These are phyloP conservation scores for Conoideocrella luteorostrata DNA, from an alignment of 2,329 filamentous ascomycete genomes.

Conservation along the genomic window DNA sequence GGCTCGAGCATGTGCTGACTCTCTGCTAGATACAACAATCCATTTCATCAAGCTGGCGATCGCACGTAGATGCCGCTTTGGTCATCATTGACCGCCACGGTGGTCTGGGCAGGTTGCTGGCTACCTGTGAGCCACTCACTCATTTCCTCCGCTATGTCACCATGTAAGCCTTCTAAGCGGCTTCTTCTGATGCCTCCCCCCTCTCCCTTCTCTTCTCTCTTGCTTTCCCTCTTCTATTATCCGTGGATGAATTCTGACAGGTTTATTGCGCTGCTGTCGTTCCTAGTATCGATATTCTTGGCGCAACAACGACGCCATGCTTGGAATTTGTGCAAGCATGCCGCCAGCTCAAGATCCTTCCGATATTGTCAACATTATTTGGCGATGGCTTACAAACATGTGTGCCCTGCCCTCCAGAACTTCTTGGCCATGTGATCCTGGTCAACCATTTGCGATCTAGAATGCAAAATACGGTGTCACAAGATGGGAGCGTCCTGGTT, in stretches of 20 bases:
- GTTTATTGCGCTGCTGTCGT: not conserved
- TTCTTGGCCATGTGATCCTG: slow-evolving; percentile 15
- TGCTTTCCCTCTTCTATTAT: slow-evolving; percentile 2
- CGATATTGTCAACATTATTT: slow-evolving; percentile 12
- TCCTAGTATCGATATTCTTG: slow-evolving; percentile 14
- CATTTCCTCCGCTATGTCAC: slow-evolving; percentile 11
- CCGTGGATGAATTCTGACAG: not conserved
- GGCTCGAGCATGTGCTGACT: no score
- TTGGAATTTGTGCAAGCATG: slow-evolving; percentile 2
- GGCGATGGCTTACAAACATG: slow-evolving; percentile 14
- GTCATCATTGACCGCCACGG: slow-evolving; percentile 12
- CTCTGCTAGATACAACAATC: slow-evolving; percentile 11
- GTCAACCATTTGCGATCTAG: slow-evolving; percentile 17
- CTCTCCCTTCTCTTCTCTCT: slow-evolving; percentile 1
- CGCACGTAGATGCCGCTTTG: slow-evolving; percentile 11
- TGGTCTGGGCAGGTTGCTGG: slow-evolving; percentile 7
- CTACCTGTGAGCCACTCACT: not conserved
- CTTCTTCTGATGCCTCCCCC: no score
- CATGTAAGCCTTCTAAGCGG: not conserved
- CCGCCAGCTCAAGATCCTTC: slow-evolving; percentile 11
- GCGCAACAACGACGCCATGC: slow-evolving; percentile 10
- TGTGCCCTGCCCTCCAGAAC: slow-evolving; percentile 13
- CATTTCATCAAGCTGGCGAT: slow-evolving; percentile 12
- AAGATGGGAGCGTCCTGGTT: not conserved
- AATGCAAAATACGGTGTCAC: not conserved